These are phyloP conservation scores for Zymoseptoria pseudotritici DNA, from an alignment of 2,329 filamentous ascomycete genomes.

Conservation along the genomic window DNA sequence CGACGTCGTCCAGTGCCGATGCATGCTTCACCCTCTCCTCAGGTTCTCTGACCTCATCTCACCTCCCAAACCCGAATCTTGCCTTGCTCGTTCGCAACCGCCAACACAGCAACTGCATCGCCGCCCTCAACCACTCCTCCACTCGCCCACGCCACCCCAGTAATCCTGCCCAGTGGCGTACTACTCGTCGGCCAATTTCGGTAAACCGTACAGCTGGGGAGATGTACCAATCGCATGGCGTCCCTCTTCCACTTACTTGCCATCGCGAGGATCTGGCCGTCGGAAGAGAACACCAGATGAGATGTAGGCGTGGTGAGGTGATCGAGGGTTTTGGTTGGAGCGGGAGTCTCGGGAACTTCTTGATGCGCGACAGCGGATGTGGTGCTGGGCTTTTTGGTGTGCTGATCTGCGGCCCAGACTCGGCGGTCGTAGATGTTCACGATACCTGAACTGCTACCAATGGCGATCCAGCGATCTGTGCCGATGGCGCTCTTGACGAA, in stretches of 20 bases:
- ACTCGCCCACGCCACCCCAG: conserved; percentile 44
- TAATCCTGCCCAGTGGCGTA: conserved; percentile 80
- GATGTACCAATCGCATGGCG: conserved; percentile 76
- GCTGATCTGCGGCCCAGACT: conserved; percentile 41
- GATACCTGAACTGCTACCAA: conserved; percentile 80
- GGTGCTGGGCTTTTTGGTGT: conserved; percentile 2
- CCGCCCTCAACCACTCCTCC: conserved; percentile 28
- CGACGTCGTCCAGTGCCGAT: no score
- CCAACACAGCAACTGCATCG: conserved; percentile 51
- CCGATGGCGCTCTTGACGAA: conserved; percentile 55
- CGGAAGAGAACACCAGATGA: conserved; percentile 70
- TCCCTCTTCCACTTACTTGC: conserved; percentile 82
- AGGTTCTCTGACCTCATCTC: conserved; percentile 11
- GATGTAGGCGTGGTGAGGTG: conserved; percentile 83
- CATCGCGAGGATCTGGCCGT: conserved; percentile 84
- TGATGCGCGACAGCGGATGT: conserved; percentile 5
- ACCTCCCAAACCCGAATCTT: conserved; percentile 92
- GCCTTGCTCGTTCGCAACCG: conserved; percentile 81
- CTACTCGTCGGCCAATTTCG: conserved; percentile 92
- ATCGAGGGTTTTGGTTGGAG: conserved; percentile 67
- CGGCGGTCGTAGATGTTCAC: conserved; percentile 88
- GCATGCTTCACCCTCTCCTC: no score
- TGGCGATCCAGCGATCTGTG: conserved; percentile 78
- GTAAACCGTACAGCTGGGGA: conserved; percentile 90
- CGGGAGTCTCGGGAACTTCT: conserved; percentile 56